phyloP scores from a whole-genome alignment of 805 yeast genomes.

The Cyberlindnera misumaiensis region DNA sequence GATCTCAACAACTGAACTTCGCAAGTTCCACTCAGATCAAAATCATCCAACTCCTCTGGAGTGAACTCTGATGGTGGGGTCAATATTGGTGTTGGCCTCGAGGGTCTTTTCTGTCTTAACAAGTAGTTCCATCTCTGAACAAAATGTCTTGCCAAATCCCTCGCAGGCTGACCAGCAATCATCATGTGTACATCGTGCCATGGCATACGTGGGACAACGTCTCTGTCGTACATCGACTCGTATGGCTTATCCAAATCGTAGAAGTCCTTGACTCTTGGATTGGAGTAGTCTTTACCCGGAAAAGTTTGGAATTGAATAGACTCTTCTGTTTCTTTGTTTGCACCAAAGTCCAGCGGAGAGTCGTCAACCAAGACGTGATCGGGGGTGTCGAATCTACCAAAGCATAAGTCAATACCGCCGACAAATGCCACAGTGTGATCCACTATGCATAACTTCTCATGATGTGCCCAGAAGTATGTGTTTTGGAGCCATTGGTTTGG shows the following conservation, averaged over 20 bases:
- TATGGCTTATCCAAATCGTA: slow-evolving; percentile 74
- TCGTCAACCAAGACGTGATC: slow-evolving; percentile 90
- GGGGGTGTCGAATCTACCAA: slow-evolving; percentile 93
- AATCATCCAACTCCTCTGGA: slow-evolving; percentile 54
- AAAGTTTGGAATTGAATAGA: slow-evolving; percentile 50
- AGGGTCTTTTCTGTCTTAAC: slow-evolving; percentile 88
- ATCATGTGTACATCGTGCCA: slow-evolving; percentile 99
- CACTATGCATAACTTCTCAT: slow-evolving; percentile 81
- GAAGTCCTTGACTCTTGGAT: slow-evolving; percentile 90
- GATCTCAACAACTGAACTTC: slow-evolving; percentile 89
- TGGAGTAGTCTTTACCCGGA: slow-evolving; percentile 97
- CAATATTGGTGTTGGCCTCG: slow-evolving; percentile 84
- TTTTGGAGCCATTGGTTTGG: slow-evolving; percentile 93
- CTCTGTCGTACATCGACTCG: slow-evolving; percentile 86
- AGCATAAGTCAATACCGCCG: slow-evolving; percentile 95
- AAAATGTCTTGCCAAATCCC: slow-evolving; percentile 89
- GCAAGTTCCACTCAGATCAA: slow-evolving; percentile 70
- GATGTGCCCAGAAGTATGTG: slow-evolving; percentile 98
- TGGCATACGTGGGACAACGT: slow-evolving; percentile 86
- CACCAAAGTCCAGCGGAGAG: slow-evolving; percentile 31
- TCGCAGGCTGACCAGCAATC: slow-evolving; percentile 87
- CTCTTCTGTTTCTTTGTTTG: slow-evolving; percentile 30
- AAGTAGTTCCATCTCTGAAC: slow-evolving; percentile 97
- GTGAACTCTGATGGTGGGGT: slow-evolving; percentile 90
- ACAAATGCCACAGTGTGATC: slow-evolving; percentile 86